Conservation (phyloP, 2,329 filamentous ascomycete genomes). For the Penicillium sp. region DNA sequence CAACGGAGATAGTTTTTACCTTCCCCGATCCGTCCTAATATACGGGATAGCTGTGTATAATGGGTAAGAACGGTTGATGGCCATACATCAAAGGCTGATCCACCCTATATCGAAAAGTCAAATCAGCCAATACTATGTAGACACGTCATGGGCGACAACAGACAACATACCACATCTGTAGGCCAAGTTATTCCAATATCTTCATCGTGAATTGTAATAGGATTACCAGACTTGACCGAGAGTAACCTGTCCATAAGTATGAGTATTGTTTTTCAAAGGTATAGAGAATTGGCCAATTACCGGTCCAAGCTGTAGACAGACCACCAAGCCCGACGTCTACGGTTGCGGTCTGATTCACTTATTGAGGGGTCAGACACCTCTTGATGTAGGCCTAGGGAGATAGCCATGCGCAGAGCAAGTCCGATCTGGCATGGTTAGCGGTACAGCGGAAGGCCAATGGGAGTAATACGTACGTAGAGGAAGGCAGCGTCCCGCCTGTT, state of each 20-base stretch:
- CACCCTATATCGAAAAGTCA: conserved; percentile 11
- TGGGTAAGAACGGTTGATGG: conserved; percentile 50
- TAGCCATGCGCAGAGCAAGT: conserved; percentile 56
- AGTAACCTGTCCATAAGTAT: conserved; percentile 39
- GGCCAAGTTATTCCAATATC: conserved; percentile 49
- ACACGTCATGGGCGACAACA: not conserved
- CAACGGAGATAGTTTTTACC: conserved; percentile 13
- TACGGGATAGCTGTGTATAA: conserved; percentile 54
- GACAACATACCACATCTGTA: conserved; percentile 25
- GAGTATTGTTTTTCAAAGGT: not conserved
- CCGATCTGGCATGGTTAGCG: conserved; percentile 40
- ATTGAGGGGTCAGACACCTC: conserved; percentile 45
- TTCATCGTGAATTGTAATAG: conserved; percentile 54
- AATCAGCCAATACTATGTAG: not conserved
- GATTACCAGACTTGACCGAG: conserved; percentile 55
- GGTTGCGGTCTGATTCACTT: conserved; percentile 46
- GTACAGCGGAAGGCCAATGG: not conserved
- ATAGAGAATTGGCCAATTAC: conserved; percentile 10
- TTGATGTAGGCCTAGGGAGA: conserved; percentile 56
- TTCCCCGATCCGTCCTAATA: conserved; percentile 50
- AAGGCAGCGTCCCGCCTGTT: conserved; percentile 56
- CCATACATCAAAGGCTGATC: conserved; percentile 31
- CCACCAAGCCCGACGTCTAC: conserved; percentile 56
- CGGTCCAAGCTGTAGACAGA: conserved; percentile 56
- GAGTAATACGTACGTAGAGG: conserved; percentile 41